phyloP scores from a whole-genome alignment of 192 early-diverging fungal genomes.

The Coemansia sp. region DNA sequence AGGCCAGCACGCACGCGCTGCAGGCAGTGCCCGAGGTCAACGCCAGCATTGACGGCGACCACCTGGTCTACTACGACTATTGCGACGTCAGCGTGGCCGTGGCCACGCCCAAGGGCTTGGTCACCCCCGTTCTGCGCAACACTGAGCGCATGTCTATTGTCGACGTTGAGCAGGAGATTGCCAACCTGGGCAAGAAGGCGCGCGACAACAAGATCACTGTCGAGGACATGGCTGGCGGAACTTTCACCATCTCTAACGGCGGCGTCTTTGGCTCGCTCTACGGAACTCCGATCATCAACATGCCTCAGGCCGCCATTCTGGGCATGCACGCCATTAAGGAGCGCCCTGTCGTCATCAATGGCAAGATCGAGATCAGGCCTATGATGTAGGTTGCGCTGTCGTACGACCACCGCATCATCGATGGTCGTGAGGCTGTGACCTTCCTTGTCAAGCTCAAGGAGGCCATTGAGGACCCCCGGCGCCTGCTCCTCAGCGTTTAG shows the following conservation, averaged over 20 bases:
- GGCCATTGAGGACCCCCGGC: conserved; percentile 91
- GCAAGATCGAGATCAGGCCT: conserved; percentile 86
- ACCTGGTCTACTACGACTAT: conserved; percentile 92
- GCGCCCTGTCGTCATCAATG: conserved; percentile 90
- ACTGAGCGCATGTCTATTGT: conserved; percentile 83
- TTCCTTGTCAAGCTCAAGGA: conserved; percentile 99
- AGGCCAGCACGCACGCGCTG: conserved; percentile 84
- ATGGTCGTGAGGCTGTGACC: conserved; percentile 97
- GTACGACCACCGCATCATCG: conserved; percentile 98
- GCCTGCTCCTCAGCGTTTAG: conserved; percentile 88
- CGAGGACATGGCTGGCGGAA: conserved; percentile 98
- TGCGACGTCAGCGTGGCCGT: conserved; percentile 96
- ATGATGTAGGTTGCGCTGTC: conserved; percentile 99
- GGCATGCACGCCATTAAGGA: conserved; percentile 99
- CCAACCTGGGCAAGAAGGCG: conserved; percentile 85
- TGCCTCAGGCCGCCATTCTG: conserved; percentile 94
- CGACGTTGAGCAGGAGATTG: conserved; percentile 89
- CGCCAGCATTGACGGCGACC: conserved; percentile 90
- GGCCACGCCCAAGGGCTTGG: conserved; percentile 97
- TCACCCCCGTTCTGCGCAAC: conserved; percentile 95
- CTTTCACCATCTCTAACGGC: conserved; percentile 99
- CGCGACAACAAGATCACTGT: conserved; percentile 94
- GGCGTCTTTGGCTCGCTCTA: conserved; percentile 97
- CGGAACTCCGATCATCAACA: conserved; percentile 98
- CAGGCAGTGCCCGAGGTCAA: conserved; percentile 93